Conservation (phyloP, 2,329 filamentous ascomycete genomes). For the Cyphellophora europaea region DNA sequence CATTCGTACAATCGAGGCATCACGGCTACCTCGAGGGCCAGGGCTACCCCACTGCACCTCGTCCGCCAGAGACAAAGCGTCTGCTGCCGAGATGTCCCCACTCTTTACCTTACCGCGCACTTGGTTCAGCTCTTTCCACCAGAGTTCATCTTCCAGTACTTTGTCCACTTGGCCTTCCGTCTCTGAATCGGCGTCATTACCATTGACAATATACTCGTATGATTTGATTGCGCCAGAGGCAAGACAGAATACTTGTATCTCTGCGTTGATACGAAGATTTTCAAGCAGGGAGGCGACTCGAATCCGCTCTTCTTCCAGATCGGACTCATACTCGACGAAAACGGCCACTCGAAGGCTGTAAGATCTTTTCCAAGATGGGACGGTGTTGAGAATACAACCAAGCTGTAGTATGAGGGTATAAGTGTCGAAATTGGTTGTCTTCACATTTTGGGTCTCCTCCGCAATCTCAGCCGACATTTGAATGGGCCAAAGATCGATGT, state of each 20-base stretch:
- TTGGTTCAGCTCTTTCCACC: constrained; percentile 69
- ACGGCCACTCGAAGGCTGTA: constrained; percentile 70
- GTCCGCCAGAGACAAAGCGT: constrained; percentile 35
- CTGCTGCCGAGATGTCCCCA: constrained; percentile 26
- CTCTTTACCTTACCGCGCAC: constrained; percentile 24
- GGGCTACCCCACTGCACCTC: constrained; percentile 44
- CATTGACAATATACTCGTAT: constrained; percentile 73
- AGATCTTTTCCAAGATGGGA: constrained; percentile 66
- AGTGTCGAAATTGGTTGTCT: constrained; percentile 87
- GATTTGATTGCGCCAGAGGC: constrained; percentile 62
- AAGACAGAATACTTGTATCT: constrained; percentile 73
- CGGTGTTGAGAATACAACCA: constrained; percentile 74
- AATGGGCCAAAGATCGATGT: constrained; percentile 84
- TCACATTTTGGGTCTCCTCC: constrained; percentile 51
- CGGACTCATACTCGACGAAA: constrained; percentile 81
- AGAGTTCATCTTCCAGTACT: constrained; percentile 61
- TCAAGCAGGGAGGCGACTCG: constrained; percentile 66
- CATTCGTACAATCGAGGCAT: constrained; percentile 37
- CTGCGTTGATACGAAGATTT: constrained; percentile 71
- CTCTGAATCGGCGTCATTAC: constrained; percentile 46
- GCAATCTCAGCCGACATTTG: constrained; percentile 84
- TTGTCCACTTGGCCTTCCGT: constrained; percentile 54
- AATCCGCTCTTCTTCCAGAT: constrained; percentile 68
- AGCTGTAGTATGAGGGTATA: constrained; percentile 81
- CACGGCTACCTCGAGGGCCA: constrained; percentile 39